phyloP scores from a whole-genome alignment of 257 asterid genomes.

The Sherardia arvensis region DNA sequence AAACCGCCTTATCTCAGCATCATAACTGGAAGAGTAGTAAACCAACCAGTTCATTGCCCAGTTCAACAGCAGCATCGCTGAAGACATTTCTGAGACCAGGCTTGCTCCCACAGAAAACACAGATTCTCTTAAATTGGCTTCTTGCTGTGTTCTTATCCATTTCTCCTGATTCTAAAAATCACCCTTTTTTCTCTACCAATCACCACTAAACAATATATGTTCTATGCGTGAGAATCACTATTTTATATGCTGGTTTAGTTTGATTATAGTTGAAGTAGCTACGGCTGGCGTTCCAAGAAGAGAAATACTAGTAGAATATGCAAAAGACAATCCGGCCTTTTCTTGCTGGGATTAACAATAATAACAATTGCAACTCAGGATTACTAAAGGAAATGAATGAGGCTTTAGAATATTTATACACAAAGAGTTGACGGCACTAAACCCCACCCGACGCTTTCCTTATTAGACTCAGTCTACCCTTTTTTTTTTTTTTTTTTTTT shows the following conservation, averaged over 20 bases:
- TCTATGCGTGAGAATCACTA: background rate
- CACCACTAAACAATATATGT: background rate
- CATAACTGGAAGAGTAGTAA: background rate
- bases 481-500: too few relatives aligned
- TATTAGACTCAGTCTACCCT: slow-evolving; percentile 6
- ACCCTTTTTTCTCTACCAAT: background rate
- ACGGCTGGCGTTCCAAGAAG: background rate
- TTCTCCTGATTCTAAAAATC: slow-evolving; percentile 1
- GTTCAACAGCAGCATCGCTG: slow-evolving; percentile 93
- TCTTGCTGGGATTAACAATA: slow-evolving; percentile 15
- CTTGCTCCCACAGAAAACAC: slow-evolving; percentile 96
- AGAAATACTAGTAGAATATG: slow-evolving; percentile 8
- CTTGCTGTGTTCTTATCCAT: slow-evolving; percentile 51
- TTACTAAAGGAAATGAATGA: slow-evolving; percentile 12
- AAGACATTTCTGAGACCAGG: slow-evolving; percentile 85
- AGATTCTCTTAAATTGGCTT: slow-evolving; percentile 73
- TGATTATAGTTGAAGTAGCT: background rate
- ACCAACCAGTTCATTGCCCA: slow-evolving; percentile 93
- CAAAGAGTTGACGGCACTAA: slow-evolving; percentile 14
- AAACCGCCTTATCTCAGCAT: slow-evolving; percentile 6
- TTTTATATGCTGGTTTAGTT: background rate
- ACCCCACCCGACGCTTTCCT: slow-evolving; percentile 11
- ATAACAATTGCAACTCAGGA: background rate
- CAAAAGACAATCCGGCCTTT: slow-evolving; percentile 25
- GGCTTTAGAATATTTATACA: background rate